phyloP scores from a whole-genome alignment of 176 grass and related monocot species.

The Thalia dealbata region DNA sequence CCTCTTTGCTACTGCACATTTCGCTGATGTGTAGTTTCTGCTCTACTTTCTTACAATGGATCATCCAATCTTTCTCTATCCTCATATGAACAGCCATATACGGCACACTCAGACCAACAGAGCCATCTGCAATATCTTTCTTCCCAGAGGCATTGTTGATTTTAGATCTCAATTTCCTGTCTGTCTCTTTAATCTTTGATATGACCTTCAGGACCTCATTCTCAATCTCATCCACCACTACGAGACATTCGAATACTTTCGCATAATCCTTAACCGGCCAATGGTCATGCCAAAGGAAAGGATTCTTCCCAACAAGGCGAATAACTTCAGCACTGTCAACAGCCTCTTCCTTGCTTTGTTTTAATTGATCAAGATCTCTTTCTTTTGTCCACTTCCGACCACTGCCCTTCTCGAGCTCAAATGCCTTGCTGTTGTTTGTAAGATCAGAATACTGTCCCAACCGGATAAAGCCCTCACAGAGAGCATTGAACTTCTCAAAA shows the following conservation, averaged over 20 bases:
- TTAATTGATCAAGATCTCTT: constrained; percentile 73
- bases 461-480: constrained; percentile 61
- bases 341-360: constrained; percentile 31
- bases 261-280: constrained; percentile 83
- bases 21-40: constrained; percentile 48
- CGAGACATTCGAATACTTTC: constrained; percentile 71
- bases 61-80: constrained; percentile 99
- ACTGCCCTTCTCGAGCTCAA: constrained; percentile 72
- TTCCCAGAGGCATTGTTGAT: constrained; percentile 32
- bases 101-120: constrained; percentile 19
- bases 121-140: constrained; percentile 21
- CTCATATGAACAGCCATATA: constrained; percentile 97
- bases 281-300: constrained; percentile 94
- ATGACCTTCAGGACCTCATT: constrained; percentile 62
- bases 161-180: constrained; percentile 29
- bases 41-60: constrained; percentile 98
- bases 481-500: constrained; percentile 73
- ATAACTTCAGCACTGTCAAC: constrained; percentile 55
- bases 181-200: constrained; percentile 39
- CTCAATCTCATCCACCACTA: constrained; percentile 76
- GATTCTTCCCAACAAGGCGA: constrained; percentile 64
- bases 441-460: constrained; percentile 78
- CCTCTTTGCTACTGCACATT: constrained; percentile 91
- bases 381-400: constrained; percentile 91
- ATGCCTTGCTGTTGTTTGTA: constrained; percentile 38